Evolutionary conservation across 352 stramenopile species (phyloP).

Genomic region (Pseudoperonospora humuli): DNA sequence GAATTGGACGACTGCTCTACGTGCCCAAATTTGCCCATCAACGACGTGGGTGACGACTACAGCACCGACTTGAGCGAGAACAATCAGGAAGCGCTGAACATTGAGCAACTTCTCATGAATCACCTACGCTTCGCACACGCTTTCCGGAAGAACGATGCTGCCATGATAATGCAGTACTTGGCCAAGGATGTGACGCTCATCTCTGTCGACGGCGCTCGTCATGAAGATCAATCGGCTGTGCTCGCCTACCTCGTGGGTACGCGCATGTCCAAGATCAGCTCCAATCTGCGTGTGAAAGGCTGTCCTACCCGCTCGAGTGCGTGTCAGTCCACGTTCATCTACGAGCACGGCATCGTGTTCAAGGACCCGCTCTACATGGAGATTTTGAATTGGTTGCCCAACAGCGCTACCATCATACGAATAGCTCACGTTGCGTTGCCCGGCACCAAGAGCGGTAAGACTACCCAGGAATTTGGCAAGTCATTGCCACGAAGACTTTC

Average conservation of each 20-base stretch:
- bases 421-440: constrained; percentile 44
- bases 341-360: constrained; percentile 68
- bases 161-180: constrained; percentile 57
- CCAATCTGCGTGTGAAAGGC: constrained; percentile 57
- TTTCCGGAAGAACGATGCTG: constrained; percentile 70
- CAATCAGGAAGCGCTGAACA: constrained; percentile 10
- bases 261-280: constrained; percentile 63
- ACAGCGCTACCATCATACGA: constrained; percentile 20
- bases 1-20: constrained; percentile 7
- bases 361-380: constrained; percentile 60
- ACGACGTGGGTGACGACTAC: constrained; percentile 6
- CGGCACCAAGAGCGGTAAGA: constrained; percentile 31
- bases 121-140: constrained; percentile 57
- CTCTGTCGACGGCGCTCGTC: constrained; percentile 34
- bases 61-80: constrained; percentile 6
- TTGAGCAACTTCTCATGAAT: constrained; percentile 47
- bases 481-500: constrained; percentile 23
- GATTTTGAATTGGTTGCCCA: constrained; percentile 50
- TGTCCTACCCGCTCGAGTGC: constrained; percentile 34
- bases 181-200: constrained; percentile 46
- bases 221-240: constrained; percentile 53
- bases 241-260: constrained; percentile 60
- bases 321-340: constrained; percentile 65
- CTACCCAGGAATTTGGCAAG: constrained; percentile 25
- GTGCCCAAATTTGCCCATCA: constrained; percentile 11